Base-by-base conservation (phyloP, 2,329 filamentous ascomycete genomes). In the Trichocomaceae sp. region DNA sequence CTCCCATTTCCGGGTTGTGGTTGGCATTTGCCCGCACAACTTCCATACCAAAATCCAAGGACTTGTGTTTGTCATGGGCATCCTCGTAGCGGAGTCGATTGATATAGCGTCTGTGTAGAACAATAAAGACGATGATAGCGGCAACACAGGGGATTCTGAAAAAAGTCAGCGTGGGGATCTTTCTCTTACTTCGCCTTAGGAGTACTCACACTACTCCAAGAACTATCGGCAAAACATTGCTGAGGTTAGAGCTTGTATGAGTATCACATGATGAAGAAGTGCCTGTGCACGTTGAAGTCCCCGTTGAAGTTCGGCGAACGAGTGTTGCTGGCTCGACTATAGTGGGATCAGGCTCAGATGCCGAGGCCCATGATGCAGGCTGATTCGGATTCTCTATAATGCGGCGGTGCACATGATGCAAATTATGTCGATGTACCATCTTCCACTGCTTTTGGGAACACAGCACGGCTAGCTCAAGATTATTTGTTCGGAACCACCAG, bases 21-120 rank as follows among this genome's bases (percentile, higher is more conserved):
- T 65, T 67, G 22, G 66, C 66, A 59, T 57, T 56, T 41, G 54
- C 66, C 60, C 37, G 66, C 58, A 76, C 70, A 31, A 75, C 70
- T 55, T 86, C 89, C 66, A 96, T 73, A 35, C 93, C 93, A 67
- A 96, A 99, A 70, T 99, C 93, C 66, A 97, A 80, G 0, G 90
- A 93, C 66, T 87, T 91, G 72, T 95, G 89, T 62, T 89, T 88
- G 70, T 96, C 91, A 59, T 87, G 83, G 17, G 81, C 79, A 73
- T 99, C 93, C 73, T 99, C 93, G 56, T 79, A 75, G 54, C 78
- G 77, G 59, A 90, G 78, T 64, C 83, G 90, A 68, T 81, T 83
- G 39, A 88, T 73, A 64, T 90, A 87, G 69, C 89, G 82, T 51
- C 89, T 83, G 68, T 96, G 91, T 35, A 99, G 79, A 66, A 84